Evolutionary conservation across 208 protist genomes (phyloP), one percentile per base, ranked within the genome.

Genomic region (Leishmania tropica): DNA sequence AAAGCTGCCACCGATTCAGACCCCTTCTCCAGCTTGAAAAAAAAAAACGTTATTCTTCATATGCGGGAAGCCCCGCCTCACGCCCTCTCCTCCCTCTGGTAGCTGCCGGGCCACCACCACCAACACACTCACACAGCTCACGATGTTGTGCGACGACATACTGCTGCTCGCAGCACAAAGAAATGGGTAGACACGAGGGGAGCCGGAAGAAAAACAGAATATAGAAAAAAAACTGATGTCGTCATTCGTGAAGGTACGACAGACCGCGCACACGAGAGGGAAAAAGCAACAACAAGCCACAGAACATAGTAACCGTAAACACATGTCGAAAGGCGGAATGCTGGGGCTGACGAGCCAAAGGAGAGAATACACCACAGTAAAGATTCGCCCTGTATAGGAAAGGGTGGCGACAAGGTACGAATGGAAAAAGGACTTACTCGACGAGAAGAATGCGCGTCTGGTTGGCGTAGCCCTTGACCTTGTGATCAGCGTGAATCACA

Each of bases 381-480:
- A 2, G 3, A 5, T 65, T 35, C 19, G 6, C 13, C n/a, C 6
- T 62, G n/a, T 0, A 19, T 37, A 37, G 3, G n/a, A 19, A 4
- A 65, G 3, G 0, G 60, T 40, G 19, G 24, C 56, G 60, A 31
- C n/a, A 4, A 21, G 8, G 8, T 37, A 17, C 60, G 13, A 37
- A 65, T 37, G 60, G 31, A 28, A 71, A 47, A n/a, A n/a, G n/a
- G 7, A 4, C 17, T 71, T 88, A 95, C 75, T 91, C 81, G 24
- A 92, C 84, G 17, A 90, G 73, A 37, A 97, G 78, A 56, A 97
- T 90, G 74, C 94, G 94, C 5, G 92, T 95, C 83, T 97, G 94
- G 85, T 97, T 97, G 1, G 94, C 90, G 79, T 95, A 97, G n/a
- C 94, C 94, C 88, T 97, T 97, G 31, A 94, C 90, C 84, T 94